Conservation (phyloP, 768 basidiomycete species). For the Pulveroboletus sp. region DNA sequence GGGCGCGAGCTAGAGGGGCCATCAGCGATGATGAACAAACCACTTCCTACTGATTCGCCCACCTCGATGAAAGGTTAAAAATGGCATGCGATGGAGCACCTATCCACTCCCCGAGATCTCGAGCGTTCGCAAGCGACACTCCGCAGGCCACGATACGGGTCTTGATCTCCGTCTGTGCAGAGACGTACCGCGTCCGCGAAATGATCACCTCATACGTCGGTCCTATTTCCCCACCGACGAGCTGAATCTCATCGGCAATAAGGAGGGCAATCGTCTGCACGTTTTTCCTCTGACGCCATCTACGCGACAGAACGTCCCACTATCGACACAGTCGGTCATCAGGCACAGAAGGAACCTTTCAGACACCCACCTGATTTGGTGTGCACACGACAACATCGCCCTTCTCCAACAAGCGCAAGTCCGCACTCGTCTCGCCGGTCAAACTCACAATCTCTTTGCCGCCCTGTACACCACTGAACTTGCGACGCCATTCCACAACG, state of each 20-base stretch:
- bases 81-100: conserved; percentile 89
- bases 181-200: conserved; percentile 94
- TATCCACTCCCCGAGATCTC: conserved; percentile 97
- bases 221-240: conserved; percentile 91
- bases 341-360: not conserved
- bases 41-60: conserved; percentile 9
- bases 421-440: conserved; percentile 91
- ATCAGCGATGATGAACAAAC: conserved; percentile 8
- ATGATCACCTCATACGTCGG: conserved; percentile 96
- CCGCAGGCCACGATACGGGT: conserved; percentile 94
- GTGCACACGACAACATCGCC: conserved; percentile 94
- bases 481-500: conserved; percentile 82
- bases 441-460: conserved; percentile 92
- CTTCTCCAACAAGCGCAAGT: conserved; percentile 83
- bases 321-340: conserved; percentile 27
- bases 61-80: conserved; percentile 97
- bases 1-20: conserved; percentile 71
- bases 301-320: conserved; percentile 93
- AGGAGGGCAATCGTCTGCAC: conserved; percentile 89
- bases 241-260: conserved; percentile 93
- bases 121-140: conserved; percentile 92
- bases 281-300: conserved; percentile 97
- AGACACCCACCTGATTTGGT: conserved; percentile 66
- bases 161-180: conserved; percentile 87
- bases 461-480: conserved; percentile 78